A percentile compares a stretch with the other conserved stretches of the same genome.
These are phyloP conservation scores for Harrya chromipes DNA, from an alignment of 768 basidiomycete genomes.

Conservation along the genomic window DNA sequence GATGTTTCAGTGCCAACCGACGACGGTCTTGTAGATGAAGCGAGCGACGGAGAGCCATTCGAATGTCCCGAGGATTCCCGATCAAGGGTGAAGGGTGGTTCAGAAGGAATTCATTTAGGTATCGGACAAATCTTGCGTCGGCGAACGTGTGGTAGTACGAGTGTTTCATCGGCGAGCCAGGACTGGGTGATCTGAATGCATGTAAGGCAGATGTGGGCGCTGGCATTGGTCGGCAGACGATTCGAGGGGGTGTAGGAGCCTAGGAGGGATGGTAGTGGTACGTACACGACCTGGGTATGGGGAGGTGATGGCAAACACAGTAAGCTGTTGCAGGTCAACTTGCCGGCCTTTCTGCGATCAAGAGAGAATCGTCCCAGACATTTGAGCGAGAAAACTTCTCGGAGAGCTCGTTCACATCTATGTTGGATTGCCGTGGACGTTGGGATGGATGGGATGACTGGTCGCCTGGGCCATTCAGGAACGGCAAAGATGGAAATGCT, in stretches of 20 bases:
- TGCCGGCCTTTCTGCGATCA: conserved; percentile 1
- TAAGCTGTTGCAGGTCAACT: neutral
- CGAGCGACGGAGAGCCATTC: neutral
- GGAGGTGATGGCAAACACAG: conserved; percentile 14
- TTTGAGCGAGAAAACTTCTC: conserved; percentile 12
- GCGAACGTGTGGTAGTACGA: neutral
- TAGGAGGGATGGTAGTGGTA: neutral
- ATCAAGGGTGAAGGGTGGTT: neutral
- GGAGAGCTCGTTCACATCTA: conserved; percentile 1
- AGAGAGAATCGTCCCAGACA: conserved; percentile 5
- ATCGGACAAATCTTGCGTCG: conserved; percentile 22
- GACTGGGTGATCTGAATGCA: conserved; percentile 19
- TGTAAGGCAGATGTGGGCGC: conserved; percentile 10
- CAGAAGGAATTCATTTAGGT: conserved; percentile 26
- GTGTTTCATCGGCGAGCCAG: conserved; percentile 12
- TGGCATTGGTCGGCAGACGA: neutral
- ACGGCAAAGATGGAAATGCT: neutral
- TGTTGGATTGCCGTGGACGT: neutral
- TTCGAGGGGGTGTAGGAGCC: neutral
- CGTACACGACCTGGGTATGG: conserved; percentile 19
- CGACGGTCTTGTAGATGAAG: neutral
- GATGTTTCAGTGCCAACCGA: neutral
- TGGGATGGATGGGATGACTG: neutral
- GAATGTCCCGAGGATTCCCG: neutral
- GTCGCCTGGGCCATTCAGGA: conserved; percentile 8